Evolutionary conservation across 768 basidiomycete genomes (phyloP).

Genomic region (Naganishia kalamii): DNA sequence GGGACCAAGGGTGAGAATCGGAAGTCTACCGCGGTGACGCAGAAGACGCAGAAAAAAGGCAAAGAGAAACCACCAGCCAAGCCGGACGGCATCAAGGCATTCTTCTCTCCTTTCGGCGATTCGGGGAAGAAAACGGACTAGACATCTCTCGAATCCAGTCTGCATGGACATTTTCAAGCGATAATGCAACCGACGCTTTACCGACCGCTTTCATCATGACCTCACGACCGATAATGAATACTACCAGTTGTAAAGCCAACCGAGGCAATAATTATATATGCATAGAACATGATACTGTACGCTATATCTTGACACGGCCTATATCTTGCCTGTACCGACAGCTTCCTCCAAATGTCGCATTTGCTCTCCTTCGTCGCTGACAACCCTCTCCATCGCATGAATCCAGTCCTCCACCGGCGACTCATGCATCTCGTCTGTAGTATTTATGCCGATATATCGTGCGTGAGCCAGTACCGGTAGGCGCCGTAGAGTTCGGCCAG

Average conservation of each 20-base stretch:
- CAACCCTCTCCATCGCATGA: conserved; percentile 72
- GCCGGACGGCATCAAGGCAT: conserved; percentile 42
- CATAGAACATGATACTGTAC: no score
- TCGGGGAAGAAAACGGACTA: neutral
- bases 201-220: neutral
- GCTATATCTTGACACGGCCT: neutral
- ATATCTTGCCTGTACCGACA: conserved; percentile 23
- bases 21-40: conserved; percentile 36
- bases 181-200: neutral
- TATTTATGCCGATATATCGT: conserved; percentile 56
- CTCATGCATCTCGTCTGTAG: conserved; percentile 34
- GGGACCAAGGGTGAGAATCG: conserved; percentile 30
- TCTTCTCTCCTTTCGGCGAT: conserved; percentile 29
- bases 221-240: neutral
- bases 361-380: conserved; percentile 49
- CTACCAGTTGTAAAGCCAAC: no score
- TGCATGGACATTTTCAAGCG: neutral
- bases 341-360: conserved; percentile 34
- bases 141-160: neutral
- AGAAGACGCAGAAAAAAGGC: conserved; percentile 38
- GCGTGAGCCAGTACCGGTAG: conserved; percentile 93
- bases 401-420: conserved; percentile 64
- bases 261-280: no score
- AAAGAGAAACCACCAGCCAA: conserved; percentile 48
- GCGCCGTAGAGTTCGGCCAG: conserved; percentile 81